Evolutionary conservation across 2,329 filamentous ascomycete species (phyloP), one percentile per base, ranked within the genome.

Genomic region (Macroventuria anomochaeta): DNA sequence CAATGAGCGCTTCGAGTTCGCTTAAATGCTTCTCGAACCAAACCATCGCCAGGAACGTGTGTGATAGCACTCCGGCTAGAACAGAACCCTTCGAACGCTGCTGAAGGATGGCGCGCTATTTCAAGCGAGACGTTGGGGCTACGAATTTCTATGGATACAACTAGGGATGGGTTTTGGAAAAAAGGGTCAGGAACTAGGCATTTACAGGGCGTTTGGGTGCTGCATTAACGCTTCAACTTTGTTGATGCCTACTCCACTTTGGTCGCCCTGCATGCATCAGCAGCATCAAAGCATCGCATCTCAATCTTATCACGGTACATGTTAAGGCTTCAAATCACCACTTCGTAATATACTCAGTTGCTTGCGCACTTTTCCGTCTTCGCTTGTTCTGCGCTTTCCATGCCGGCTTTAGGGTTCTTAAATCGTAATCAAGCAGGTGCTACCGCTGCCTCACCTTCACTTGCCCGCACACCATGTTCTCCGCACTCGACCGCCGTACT

Each of bases 1-100:
- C 58, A 62, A 61, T 17, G 64, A 67, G 51, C 49, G 64, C 3
- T 67, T 65, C 47, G 63, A 63, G 11, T 64, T 67, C 15, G 64
- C 60, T 44, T 67, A 53, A 32, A 21, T 21, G 40, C 40, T 13
- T 17, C 4, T 33, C 8, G 1, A 23, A 20, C 31, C 23, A 28
- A 25, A 13, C 3, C 17, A 20, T 13, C 13, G 34, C 20, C 34
- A 10, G 23, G 23, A 11, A 21, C 7, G 17, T 29, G 39, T 28
- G 15, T 26, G 10, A 39, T 3, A 38, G 23, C 21, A 44, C 7
- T 12, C 10, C 17, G 32, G 28, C 31, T 4, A 11, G 7, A 10
- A 28, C n/a, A 49, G 39, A 49, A 36, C 44, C 51, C 36, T 34
- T n/a, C 17, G 29, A 20, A 5, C n/a, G 28, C 13, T n/a, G 8